A percentile compares a stretch with the other conserved stretches of the same genome.
These are phyloP conservation scores for Kentomonas sorsogonicus DNA, from an alignment of 208 protist species.

Conservation along the genomic window DNA sequence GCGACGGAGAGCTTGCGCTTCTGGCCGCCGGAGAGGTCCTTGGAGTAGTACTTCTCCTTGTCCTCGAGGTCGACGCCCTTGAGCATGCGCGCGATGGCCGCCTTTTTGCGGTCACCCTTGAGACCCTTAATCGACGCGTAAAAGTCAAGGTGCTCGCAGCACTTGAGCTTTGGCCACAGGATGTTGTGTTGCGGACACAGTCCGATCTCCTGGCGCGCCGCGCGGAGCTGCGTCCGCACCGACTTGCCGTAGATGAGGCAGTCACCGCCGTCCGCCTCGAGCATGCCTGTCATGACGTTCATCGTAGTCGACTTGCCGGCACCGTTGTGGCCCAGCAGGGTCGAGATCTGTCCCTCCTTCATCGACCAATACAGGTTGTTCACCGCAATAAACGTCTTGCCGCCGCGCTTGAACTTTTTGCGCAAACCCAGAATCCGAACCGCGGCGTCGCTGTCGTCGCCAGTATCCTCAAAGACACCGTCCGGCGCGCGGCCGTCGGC, in stretches of 20 bases:
- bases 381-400: constrained; percentile 47
- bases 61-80: constrained; percentile 43
- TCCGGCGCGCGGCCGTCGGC: constrained; percentile 15
- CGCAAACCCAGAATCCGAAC: constrained; percentile 20
- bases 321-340: constrained; percentile 64
- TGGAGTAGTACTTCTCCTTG: constrained; percentile 23
- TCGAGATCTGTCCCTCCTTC: constrained; percentile 50
- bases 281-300: constrained; percentile 80
- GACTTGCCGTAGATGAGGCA: constrained; percentile 65
- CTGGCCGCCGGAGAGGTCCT: constrained; percentile 69
- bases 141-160: constrained; percentile 86
- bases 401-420: constrained; percentile 27
- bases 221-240: constrained; percentile 35
- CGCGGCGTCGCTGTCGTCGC: constrained; percentile 20
- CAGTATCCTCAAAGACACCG: constrained; percentile 17
- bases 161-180: constrained; percentile 86
- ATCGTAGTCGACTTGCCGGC: constrained; percentile 72
- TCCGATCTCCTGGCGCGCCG: constrained; percentile 71
- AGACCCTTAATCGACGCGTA: constrained; percentile 87
- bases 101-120: constrained; percentile 16
- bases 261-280: constrained; percentile 53
- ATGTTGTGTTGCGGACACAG: constrained; percentile 94
- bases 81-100: constrained; percentile 27
- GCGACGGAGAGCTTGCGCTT: constrained; percentile 84
- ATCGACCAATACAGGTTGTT: constrained; percentile 51